Conservation (phyloP, 306 rosid genomes). For the Vigna angularis region DNA sequence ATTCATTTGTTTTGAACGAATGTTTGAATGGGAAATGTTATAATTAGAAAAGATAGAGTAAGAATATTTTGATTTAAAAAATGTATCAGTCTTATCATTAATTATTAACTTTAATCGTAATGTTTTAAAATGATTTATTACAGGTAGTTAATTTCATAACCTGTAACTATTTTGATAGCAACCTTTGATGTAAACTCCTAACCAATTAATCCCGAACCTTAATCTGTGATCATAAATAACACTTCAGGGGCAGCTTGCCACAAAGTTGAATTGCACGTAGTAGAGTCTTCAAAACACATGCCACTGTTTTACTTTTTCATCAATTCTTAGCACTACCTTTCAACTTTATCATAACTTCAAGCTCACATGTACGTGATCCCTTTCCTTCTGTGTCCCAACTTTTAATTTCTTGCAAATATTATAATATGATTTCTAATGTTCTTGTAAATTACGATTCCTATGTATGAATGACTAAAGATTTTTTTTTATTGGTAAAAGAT, state of each 20-base stretch:
- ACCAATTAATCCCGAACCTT: not conserved
- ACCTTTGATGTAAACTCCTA: not conserved
- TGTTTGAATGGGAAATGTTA: too few species aligned
- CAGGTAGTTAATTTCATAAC: not conserved
- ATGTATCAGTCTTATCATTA: too few species aligned
- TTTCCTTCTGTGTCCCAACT: not conserved
- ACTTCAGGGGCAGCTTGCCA: not conserved
- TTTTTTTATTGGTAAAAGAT: too few species aligned
- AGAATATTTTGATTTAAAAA: too few species aligned
- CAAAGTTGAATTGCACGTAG: not conserved
- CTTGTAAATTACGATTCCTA: too few species aligned
- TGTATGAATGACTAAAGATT: too few species aligned
- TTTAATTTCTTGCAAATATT: too few species aligned
- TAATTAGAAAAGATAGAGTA: too few species aligned
- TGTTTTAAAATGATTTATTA: too few species aligned
- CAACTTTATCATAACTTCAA: not conserved
- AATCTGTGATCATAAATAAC: not conserved
- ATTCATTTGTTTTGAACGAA: too few species aligned
- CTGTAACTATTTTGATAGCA: not conserved
- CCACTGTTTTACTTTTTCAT: not conserved
- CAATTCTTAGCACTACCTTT: not conserved
- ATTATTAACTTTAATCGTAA: too few species aligned
- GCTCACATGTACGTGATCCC: not conserved
- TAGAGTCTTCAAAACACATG: not conserved
- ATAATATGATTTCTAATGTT: too few species aligned